A percentile compares a stretch with the other conserved stretches of the same genome.
These are phyloP conservation scores for Reticulascus tulasneorum DNA, from an alignment of 2,329 filamentous ascomycete species.

Conservation along the genomic window DNA sequence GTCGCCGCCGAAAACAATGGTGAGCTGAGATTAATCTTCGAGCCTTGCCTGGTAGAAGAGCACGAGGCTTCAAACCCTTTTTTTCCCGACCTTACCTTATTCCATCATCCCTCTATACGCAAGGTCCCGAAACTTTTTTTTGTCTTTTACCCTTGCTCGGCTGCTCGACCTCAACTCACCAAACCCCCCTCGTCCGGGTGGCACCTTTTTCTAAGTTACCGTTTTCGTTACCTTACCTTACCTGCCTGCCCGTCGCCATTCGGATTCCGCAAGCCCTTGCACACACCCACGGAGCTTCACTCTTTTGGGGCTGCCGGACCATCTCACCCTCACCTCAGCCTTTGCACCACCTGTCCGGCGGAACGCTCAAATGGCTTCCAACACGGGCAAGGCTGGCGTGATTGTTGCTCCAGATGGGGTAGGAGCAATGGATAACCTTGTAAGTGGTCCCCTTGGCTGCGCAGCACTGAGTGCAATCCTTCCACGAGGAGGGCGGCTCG, in stretches of 20 bases:
- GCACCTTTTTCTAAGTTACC: constrained; percentile 15
- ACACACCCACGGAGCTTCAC: constrained; percentile 11
- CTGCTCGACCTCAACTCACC: constrained; percentile 3
- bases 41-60: too few species aligned
- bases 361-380: constrained; percentile 30
- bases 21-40: too few species aligned
- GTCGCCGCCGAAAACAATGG: too few species aligned
- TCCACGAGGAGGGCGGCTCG: too few species aligned
- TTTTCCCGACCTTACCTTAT: not conserved
- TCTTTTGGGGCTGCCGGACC: constrained; percentile 7
- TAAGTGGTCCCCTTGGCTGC: constrained; percentile 43
- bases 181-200: constrained; percentile 10
- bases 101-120: not conserved
- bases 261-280: constrained; percentile 11
- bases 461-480: too few species aligned
- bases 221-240: too few species aligned
- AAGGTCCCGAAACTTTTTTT: constrained; percentile 11
- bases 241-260: constrained; percentile 12
- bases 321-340: constrained; percentile 2
- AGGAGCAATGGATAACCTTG: constrained; percentile 54
- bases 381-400: constrained; percentile 53
- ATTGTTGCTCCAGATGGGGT: constrained; percentile 50
- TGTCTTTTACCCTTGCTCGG: constrained; percentile 3
- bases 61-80: too few species aligned
- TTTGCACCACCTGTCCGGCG: constrained; percentile 5